Evolutionary conservation across 169 alveolate genomes (phyloP).

Genomic region (Plasmodium yoelii): DNA sequence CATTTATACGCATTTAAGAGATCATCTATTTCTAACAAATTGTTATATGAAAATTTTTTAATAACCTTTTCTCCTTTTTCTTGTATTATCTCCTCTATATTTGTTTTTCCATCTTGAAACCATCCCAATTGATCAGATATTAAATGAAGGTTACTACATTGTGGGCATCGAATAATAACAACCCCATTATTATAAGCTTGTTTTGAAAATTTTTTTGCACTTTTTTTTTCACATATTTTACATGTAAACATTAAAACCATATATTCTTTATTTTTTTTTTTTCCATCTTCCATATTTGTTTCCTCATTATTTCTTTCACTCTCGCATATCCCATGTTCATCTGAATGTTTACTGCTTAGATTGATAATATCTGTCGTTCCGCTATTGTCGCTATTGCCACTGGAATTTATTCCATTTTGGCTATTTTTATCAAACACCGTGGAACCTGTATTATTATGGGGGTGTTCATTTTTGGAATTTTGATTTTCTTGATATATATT

Average conservation of each 20-base stretch:
- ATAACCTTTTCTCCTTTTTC: conserved; percentile 79
- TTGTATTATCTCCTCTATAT: conserved; percentile 80
- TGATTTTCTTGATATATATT: no score
- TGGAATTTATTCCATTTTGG: background rate
- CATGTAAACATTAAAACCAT: conserved; percentile 80
- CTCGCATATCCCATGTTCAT: background rate
- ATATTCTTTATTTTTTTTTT: conserved; percentile 24
- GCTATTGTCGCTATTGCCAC: background rate
- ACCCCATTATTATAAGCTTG: conserved; percentile 83
- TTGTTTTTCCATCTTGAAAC: conserved; percentile 83
- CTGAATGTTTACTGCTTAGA: background rate
- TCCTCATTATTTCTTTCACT: conserved; percentile 2
- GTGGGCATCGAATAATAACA: conserved; percentile 82
- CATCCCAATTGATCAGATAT: conserved; percentile 86
- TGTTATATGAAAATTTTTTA: conserved; percentile 68
- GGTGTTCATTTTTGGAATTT: no score
- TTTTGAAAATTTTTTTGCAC: conserved; percentile 84
- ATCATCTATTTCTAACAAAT: conserved; percentile 53
- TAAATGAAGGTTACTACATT: conserved; percentile 81
- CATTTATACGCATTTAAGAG: conserved; percentile 61
- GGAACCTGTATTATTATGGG: no score
- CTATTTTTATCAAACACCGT: no score
- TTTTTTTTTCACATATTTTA: conserved; percentile 79
- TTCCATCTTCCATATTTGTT: conserved; percentile 2
- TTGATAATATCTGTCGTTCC: background rate